Percentiles rank a stretch among this genome's conserved stretches.
phyloP scores from a whole-genome alignment of 2,329 filamentous ascomycete species.

The Cordyceps fumosorosea region DNA sequence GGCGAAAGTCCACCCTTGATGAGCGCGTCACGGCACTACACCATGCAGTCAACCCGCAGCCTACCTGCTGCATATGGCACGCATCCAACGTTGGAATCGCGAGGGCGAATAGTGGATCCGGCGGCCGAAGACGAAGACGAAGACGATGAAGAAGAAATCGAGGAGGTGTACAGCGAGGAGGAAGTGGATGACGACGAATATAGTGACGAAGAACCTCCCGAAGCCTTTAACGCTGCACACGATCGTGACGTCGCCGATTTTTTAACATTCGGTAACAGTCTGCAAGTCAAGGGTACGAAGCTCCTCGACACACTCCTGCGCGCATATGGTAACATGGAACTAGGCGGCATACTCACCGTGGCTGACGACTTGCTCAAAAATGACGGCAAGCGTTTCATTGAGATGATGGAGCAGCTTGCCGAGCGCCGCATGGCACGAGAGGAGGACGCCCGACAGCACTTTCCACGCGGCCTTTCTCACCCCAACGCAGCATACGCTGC shows the following conservation, averaged over 20 bases:
- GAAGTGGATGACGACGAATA: conserved; percentile 54
- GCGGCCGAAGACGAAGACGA: conserved; percentile 47
- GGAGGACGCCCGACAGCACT: conserved; percentile 66
- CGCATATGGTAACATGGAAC: conserved; percentile 42
- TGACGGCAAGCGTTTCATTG: conserved; percentile 98
- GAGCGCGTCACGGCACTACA: conserved; percentile 51
- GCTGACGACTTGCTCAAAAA: conserved; percentile 98
- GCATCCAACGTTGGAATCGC: conserved; percentile 57
- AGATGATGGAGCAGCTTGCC: conserved; percentile 99
- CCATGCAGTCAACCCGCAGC: conserved; percentile 51
- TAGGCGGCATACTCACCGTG: conserved; percentile 96
- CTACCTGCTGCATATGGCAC: conserved; percentile 51
- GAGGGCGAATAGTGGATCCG: conserved; percentile 66
- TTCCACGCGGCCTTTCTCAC: conserved; percentile 53
- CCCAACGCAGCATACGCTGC: conserved; percentile 54
- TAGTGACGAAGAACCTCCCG: conserved; percentile 59
- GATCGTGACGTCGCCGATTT: conserved; percentile 74
- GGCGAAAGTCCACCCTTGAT: conserved; percentile 56
- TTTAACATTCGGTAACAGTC: conserved; percentile 94
- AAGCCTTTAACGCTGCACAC: conserved; percentile 58
- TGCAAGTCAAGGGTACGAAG: conserved; percentile 78
- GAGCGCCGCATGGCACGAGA: conserved; percentile 96
- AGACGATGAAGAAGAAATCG: conserved; percentile 49
- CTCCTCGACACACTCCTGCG: conserved; percentile 37
- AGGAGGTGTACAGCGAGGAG: conserved; percentile 42